Base-by-base conservation (phyloP, 805 yeast genomes). In the Ogataea pini region DNA sequence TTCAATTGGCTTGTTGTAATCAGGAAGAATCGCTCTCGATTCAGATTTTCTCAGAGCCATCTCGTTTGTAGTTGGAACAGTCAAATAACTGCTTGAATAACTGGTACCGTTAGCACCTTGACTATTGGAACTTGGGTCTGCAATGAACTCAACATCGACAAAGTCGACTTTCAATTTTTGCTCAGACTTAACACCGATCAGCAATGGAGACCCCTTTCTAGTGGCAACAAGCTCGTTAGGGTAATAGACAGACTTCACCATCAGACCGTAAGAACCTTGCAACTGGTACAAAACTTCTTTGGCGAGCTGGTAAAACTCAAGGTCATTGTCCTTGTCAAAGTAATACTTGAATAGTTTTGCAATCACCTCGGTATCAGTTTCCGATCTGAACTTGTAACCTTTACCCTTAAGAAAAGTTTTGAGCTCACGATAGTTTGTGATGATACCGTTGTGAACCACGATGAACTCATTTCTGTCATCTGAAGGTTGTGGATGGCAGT, bases 141-240 rank as follows among this genome's bases (percentile, higher is more conserved):
- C 52, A 36, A 95, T 94, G 77, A 92, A 94, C 72, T 94, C 99
- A 47, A 94, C 97, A 68, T 94, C 99, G 48, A 94, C 98, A 64
- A 94, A 91, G 69, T 94, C 99, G 57, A 92, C 97, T 73, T 92
- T 94, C 70, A 94, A 82, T 68, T 90, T 92, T 70, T 83, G 86
- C 65, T 91, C 96, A 44, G 97, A 89, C 76, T 90, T 94, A 58
- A 94, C 98, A 73, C 99, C 99, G 56, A 94, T 89, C 63, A 94
- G 80, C 65, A 94, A 77, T 18, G 99, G 99, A 42, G 98, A 91
- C 63, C 99, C 99, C 71, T 91, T 94, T 76, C 98, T 87, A 38
- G 97, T 90, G 58, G 97, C 98, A 62, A 92, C 86, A 43, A 91
- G 83, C 75, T 94, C 99, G 69, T 92, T 88, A 36, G 99, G 99